A percentile compares a stretch with the other conserved stretches of the same genome.
Conservation (phyloP, 805 yeast species). For the Starmerella davenportii region DNA sequence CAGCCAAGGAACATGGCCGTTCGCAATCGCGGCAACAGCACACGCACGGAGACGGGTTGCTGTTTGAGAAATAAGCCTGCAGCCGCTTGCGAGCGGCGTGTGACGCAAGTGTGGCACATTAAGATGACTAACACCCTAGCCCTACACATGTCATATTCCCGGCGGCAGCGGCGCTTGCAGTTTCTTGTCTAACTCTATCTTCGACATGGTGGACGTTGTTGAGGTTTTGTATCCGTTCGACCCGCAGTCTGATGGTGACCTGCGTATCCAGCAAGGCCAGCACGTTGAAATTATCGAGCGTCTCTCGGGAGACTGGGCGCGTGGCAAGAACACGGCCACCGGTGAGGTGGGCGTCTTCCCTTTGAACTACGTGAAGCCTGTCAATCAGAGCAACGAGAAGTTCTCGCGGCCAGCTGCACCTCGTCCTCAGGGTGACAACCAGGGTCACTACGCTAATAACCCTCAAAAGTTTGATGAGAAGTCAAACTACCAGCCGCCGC, state of each 20-base stretch:
- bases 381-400: conserved; percentile 6
- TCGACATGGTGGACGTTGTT: conserved; percentile 22
- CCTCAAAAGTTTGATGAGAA: conserved; percentile 14
- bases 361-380: conserved; percentile 52
- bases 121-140: no score
- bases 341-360: conserved; percentile 75
- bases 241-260: conserved; percentile 62
- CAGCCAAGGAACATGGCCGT: no score
- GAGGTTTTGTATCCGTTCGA: conserved; percentile 61
- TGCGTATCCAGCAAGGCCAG: conserved; percentile 47
- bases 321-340: conserved; percentile 35
- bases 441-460: conserved; percentile 11
- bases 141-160: no score
- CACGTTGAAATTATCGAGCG: conserved; percentile 52
- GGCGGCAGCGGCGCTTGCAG: no score
- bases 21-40: no score
- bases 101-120: no score
- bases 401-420: conserved; percentile 14
- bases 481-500: conserved; percentile 12
- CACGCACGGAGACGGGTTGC: no score
- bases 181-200: no score
- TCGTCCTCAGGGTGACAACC: conserved; percentile 7
- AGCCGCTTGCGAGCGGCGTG: no score
- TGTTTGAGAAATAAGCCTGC: no score
- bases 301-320: conserved; percentile 80